Base-by-base conservation (phyloP, 2,329 filamentous ascomycete species). In the Pleoardoris graminearum region DNA sequence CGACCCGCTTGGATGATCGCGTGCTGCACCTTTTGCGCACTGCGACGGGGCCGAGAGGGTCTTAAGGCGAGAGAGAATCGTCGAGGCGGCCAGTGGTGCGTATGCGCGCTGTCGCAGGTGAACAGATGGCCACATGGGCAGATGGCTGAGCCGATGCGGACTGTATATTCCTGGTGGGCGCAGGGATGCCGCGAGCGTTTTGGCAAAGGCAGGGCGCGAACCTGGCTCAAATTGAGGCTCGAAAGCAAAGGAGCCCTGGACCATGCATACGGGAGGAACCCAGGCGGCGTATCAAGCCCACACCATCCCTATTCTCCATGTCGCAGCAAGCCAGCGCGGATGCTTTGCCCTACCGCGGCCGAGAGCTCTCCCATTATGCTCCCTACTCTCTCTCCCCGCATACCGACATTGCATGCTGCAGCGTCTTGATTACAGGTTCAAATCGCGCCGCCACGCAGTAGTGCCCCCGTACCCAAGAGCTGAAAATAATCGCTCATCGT, bases 401-500 rank as follows among this genome's bases (percentile, higher is more conserved):
- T 27, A 4, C 14, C 33, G 3, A 17, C 33, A 16, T n/a, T 16
- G 33, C 33, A 16, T 36, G 33, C 30, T n/a, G 10, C 33, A 16
- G 33, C 33, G 16, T 36, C 33, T n/a, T 36, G 33, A 36, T 16
- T n/a, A n/a, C 16, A 21, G n/a, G 17, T 39, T 21, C 37, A 32
- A 43, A n/a, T 12, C 41, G 35, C 49, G 36, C 36, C 30, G 36
- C 37, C 44, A 44, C 25, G 38, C 54, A 57, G 36, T 48, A 41
- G 14, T 22, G 23, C 51, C 48, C 37, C 48, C 49, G 37, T 51
- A 39, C 53, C 47, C 30, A 36, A 19, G 52, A 42, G 41, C 35
- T 46, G n/a, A 14, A 25, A 51, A 50, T 55, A 58, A 61, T 57
- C 37, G 53, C 58, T 56, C 58, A 48, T 32, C 12, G 35, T 33